phyloP scores from a whole-genome alignment of 371 early-diverging fungal species.

The Rhizopus arrhizus region DNA sequence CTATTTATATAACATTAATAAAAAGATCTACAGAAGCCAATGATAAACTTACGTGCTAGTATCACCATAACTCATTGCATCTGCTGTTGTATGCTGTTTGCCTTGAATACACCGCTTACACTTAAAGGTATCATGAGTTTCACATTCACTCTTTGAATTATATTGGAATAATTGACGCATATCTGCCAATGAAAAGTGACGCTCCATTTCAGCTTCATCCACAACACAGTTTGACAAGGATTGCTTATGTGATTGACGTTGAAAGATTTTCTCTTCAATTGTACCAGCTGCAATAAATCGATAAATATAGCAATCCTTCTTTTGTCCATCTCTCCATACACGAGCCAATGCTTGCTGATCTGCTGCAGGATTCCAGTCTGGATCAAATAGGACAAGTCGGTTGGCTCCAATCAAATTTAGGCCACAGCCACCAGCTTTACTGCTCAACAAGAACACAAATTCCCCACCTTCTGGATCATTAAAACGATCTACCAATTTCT shows the following conservation, averaged over 20 bases:
- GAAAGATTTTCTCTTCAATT: constrained; percentile 98
- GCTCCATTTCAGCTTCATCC: constrained; percentile 89
- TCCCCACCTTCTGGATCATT: constrained; percentile 86
- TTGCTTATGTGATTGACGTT: constrained; percentile 88
- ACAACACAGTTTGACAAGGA: constrained; percentile 92
- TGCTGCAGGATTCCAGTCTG: constrained; percentile 85
- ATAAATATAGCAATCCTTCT: constrained; percentile 91
- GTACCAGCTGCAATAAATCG: constrained; percentile 95
- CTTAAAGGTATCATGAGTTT: constrained; percentile 96
- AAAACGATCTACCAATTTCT: constrained; percentile 92
- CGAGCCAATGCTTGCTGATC: constrained; percentile 90
- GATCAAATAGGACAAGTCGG: constrained; percentile 92
- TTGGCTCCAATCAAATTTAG: constrained; percentile 97
- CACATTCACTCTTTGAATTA: constrained; percentile 77
- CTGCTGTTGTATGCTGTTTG: constrained; percentile 73
- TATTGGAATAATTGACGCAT: constrained; percentile 87
- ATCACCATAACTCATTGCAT: constrained; percentile 75
- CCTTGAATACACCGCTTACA: constrained; percentile 87
- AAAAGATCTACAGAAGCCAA: not conserved
- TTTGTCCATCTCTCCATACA: constrained; percentile 98
- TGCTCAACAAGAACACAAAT: constrained; percentile 93
- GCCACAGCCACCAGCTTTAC: constrained; percentile 98
- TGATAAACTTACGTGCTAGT: constrained; percentile 54
- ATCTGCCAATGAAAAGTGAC: constrained; percentile 90
- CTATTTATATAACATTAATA: constrained; percentile 27